Evolutionary conservation across 768 basidiomycete genomes (phyloP), one percentile per base, ranked within the genome.

Genomic region (Leccinum truebloodii): DNA sequence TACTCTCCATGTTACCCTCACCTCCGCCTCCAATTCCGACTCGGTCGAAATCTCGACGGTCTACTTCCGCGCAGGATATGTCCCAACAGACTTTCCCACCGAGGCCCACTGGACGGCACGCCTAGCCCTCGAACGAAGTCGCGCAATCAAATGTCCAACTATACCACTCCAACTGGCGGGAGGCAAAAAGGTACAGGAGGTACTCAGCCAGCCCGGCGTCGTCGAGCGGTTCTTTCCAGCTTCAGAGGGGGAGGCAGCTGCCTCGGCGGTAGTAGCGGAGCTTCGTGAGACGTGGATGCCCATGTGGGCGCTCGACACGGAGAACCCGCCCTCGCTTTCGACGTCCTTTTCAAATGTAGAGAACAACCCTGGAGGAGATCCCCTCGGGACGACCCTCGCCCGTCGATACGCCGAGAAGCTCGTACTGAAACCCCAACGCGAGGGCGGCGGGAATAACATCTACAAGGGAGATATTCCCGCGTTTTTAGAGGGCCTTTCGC

Each of bases 381-480:
- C 71, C 0, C 44, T 62, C 13, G 73, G 72, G 26, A 69, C 53
- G 50, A 53, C 59, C 1, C 59, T 66, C 14, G 72, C 73, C 3
- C 67, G 65, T 30, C 32, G 24, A 5, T 46, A 77, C 14, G 80
- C 86, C 0, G 70, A 75, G 6, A 76, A 80, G 6, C 84, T 94
- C 28, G 96, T 98, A 2, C 81, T 99, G 52, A 99, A 99, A 73
- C 96, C 96, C 0, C 96, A 98, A 72, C 83, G 95, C n/a, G 96
- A 99, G 78, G 96, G 96, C 2, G 96, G 96, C 1, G 96, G 96
- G 8, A 97, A 98, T 68, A 99, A 99, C 67, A 83, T 98, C 26
- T 98, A 98, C 76, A 90, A 90, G 61, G 78, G 78, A 3, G 86
- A 87, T 52, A 96, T 98, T 53, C 92, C 91, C 0, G 63, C 78